These are phyloP conservation scores for Lipomyces oligophaga DNA, from an alignment of 805 yeast genomes.

Conservation along the genomic window DNA sequence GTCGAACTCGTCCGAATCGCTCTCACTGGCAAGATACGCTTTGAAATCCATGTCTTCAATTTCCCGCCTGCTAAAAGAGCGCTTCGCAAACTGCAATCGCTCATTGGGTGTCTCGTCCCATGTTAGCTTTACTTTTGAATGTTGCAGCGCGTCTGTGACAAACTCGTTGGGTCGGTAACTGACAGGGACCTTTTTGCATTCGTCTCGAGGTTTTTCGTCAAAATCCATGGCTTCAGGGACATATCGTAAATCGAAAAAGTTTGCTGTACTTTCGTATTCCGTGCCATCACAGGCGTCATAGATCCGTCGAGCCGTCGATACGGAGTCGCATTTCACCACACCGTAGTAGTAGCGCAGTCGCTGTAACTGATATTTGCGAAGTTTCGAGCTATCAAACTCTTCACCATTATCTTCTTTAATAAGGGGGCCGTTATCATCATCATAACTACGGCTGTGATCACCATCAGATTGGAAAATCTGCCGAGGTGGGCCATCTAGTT, in stretches of 20 bases:
- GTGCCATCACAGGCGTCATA: slow-evolving; percentile 90
- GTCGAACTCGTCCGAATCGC: slow-evolving; percentile 54
- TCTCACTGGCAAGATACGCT: slow-evolving; percentile 79
- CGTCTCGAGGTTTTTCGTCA: slow-evolving; percentile 71
- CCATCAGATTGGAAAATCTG: slow-evolving; percentile 58
- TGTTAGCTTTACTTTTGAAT: slow-evolving; percentile 90
- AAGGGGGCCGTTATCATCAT: slow-evolving; percentile 42
- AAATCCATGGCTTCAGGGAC: slow-evolving; percentile 92
- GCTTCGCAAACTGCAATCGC: slow-evolving; percentile 67
- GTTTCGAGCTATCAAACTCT: slow-evolving; percentile 77
- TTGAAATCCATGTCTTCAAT: slow-evolving; percentile 63
- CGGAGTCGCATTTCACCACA: slow-evolving; percentile 74
- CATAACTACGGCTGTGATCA: slow-evolving; percentile 32
- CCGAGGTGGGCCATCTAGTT: slow-evolving; percentile 85
- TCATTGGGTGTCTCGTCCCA: slow-evolving; percentile 99
- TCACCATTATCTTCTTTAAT: slow-evolving; percentile 79
- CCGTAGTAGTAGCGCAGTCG: slow-evolving; percentile 92
- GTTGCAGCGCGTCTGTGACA: slow-evolving; percentile 93
- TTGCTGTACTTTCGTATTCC: slow-evolving; percentile 93
- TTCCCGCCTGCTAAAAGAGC: slow-evolving; percentile 83
- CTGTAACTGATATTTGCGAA: slow-evolving; percentile 88
- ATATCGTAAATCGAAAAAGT: slow-evolving; percentile 85
- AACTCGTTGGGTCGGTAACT: slow-evolving; percentile 76
- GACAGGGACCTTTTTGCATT: slow-evolving; percentile 66
- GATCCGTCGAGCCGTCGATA: slow-evolving; percentile 65